Evolutionary conservation across 352 stramenopile genomes (phyloP).

Genomic region (Peronospora destructor): DNA sequence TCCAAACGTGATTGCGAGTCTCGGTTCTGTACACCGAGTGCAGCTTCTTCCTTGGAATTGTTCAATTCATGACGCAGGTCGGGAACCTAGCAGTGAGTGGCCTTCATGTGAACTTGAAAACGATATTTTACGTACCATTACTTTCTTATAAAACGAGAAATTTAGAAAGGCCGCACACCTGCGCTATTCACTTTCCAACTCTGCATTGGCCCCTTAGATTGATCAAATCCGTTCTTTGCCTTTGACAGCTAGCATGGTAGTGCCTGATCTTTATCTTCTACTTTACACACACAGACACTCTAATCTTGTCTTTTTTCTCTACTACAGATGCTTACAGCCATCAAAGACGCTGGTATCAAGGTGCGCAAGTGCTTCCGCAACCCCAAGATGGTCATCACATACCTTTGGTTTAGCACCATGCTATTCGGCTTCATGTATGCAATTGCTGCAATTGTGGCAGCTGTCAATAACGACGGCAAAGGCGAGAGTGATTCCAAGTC

Average conservation of each 20-base stretch:
- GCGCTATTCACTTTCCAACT: constrained; percentile 18
- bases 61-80: background rate
- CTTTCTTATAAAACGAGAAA: constrained; percentile 18
- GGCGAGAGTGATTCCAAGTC: constrained; percentile 67
- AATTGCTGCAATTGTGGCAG: constrained; percentile 76
- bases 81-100: background rate
- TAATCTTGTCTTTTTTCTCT: constrained; percentile 4
- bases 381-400: constrained; percentile 79
- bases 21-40: background rate
- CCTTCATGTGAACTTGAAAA: background rate
- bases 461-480: constrained; percentile 68
- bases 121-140: too few species aligned
- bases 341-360: constrained; percentile 48
- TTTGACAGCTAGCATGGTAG: constrained; percentile 12
- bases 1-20: background rate
- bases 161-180: constrained; percentile 11
- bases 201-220: background rate
- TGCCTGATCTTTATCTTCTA: background rate
- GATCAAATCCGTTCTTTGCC: constrained; percentile 1
- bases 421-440: constrained; percentile 84
- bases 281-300: background rate
- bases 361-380: constrained; percentile 68
- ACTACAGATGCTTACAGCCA: constrained; percentile 48
- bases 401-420: constrained; percentile 78
- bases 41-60: background rate